A percentile compares a stretch with the other conserved stretches of the same genome.
Conservation (phyloP, 768 basidiomycete genomes). For the Termitomyces sp. region DNA sequence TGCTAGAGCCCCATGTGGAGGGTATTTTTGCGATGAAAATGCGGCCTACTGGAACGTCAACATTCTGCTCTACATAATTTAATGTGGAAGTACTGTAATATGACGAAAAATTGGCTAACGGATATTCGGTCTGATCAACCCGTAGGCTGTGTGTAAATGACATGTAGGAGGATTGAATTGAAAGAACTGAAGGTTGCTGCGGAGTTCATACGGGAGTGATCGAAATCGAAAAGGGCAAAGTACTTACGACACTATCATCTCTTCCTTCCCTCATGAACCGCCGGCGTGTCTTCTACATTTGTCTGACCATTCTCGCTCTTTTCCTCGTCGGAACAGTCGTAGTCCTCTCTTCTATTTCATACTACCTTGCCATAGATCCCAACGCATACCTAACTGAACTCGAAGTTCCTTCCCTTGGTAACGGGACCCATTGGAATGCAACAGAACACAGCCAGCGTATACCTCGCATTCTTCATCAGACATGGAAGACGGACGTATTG, state of each 20-base stretch:
- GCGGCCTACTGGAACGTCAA: constrained; percentile 27
- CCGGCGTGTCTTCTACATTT: constrained; percentile 36
- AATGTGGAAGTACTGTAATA: background rate
- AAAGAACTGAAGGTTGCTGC: background rate
- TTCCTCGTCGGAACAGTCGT: constrained; percentile 84
- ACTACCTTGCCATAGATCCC: constrained; percentile 78
- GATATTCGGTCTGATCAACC: background rate
- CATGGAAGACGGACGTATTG: constrained; percentile 90
- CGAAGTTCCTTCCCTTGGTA: constrained; percentile 59
- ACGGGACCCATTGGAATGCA: constrained; percentile 57
- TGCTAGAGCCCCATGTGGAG: constrained; percentile 42
- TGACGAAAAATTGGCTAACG: background rate
- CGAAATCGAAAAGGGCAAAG: background rate
- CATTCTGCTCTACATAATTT: background rate
- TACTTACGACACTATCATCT: constrained; percentile 1
- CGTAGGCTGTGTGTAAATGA: background rate
- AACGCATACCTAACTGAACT: constrained; percentile 74
- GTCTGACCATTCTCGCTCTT: constrained; percentile 54
- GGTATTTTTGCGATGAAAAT: constrained; percentile 41
- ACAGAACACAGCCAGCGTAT: constrained; percentile 59
- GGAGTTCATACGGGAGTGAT: constrained; percentile 3
- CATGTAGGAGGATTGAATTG: background rate
- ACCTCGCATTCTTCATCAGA: constrained; percentile 94
- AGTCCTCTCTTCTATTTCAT: constrained; percentile 88
- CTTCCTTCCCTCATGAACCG: constrained; percentile 32